Percentiles rank a stretch among this genome's conserved stretches.
phyloP scores from a whole-genome alignment of 192 early-diverging fungal genomes.

The Coemansia sp. region DNA sequence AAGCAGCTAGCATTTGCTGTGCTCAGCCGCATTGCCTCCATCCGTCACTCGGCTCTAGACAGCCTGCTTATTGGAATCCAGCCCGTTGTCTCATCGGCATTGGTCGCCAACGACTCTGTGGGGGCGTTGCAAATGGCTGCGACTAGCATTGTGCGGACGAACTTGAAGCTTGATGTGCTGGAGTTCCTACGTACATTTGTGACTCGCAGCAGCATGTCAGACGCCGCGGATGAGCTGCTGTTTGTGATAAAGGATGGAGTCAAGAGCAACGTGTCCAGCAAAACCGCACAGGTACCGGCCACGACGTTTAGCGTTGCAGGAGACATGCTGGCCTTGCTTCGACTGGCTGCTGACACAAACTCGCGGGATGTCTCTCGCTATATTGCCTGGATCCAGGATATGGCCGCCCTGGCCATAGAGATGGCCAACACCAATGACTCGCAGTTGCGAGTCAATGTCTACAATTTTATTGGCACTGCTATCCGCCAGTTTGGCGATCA shows the following conservation, averaged over 20 bases:
- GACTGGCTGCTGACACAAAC: slow-evolving; percentile 6
- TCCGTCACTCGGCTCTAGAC: slow-evolving; percentile 19
- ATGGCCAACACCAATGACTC: slow-evolving; percentile 13
- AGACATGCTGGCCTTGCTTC: slow-evolving; percentile 19
- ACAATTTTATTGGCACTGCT: slow-evolving; percentile 16
- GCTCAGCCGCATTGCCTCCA: slow-evolving; percentile 17
- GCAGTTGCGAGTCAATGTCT: slow-evolving; percentile 9
- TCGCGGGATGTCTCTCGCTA: slow-evolving; percentile 13
- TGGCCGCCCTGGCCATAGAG: slow-evolving; percentile 8
- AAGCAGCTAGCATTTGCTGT: slow-evolving; percentile 48
- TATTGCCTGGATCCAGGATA: slow-evolving; percentile 19
- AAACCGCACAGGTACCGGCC: slow-evolving; percentile 25
- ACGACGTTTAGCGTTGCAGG: slow-evolving; percentile 16
- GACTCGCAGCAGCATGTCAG: slow-evolving; percentile 8
- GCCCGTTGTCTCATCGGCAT: slow-evolving; percentile 18
- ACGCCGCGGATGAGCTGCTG: slow-evolving; percentile 20
- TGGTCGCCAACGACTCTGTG: slow-evolving; percentile 26
- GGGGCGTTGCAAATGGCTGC: slow-evolving; percentile 31
- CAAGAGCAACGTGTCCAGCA: slow-evolving; percentile 19
- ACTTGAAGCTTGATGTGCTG: slow-evolving; percentile 43
- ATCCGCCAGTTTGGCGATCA: slow-evolving; percentile 30
- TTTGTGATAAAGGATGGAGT: slow-evolving; percentile 16
- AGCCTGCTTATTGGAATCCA: slow-evolving; percentile 11
- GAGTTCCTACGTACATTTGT: slow-evolving; percentile 30
- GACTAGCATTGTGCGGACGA: slow-evolving; percentile 34